Evolutionary conservation across 2,329 filamentous ascomycete genomes (phyloP).

Genomic region (Apiospora phragmitis): DNA sequence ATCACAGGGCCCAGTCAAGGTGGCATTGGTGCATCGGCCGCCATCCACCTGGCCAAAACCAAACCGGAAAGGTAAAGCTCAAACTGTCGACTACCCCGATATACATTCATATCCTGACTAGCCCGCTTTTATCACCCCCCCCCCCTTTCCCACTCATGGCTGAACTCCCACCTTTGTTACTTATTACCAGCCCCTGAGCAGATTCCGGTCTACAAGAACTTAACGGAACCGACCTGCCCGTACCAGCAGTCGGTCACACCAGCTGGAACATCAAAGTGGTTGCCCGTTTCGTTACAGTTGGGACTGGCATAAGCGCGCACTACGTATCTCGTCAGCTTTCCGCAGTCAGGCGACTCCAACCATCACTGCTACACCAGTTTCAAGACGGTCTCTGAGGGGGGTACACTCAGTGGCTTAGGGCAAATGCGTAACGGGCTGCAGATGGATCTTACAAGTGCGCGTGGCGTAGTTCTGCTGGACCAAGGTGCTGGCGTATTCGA

Average conservation of each 20-base stretch:
- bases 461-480: conserved; percentile 14
- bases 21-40: background rate
- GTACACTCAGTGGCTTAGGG: background rate
- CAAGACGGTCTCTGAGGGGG: too few relatives aligned
- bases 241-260: conserved; percentile 8
- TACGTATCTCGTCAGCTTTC: background rate
- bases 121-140: too few relatives aligned
- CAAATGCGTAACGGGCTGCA: background rate
- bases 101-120: background rate
- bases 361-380: too few relatives aligned
- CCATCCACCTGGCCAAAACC: background rate
- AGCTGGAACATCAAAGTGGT: conserved; percentile 11
- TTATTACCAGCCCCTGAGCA: background rate
- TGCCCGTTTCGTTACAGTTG: conserved; percentile 11
- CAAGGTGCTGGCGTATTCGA: conserved; percentile 11
- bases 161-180: too few relatives aligned
- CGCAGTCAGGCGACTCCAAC: too few relatives aligned
- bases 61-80: background rate
- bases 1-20: background rate
- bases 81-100: background rate
- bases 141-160: background rate
- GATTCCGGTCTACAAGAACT: conserved; percentile 8
- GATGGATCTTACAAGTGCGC: conserved; percentile 10
- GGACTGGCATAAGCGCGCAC: conserved; percentile 10
- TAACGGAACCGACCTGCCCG: background rate